A percentile compares a stretch with the other conserved stretches of the same genome.
phyloP scores from a whole-genome alignment of 2,329 filamentous ascomycete genomes.

The Stachybotrys echinatus region DNA sequence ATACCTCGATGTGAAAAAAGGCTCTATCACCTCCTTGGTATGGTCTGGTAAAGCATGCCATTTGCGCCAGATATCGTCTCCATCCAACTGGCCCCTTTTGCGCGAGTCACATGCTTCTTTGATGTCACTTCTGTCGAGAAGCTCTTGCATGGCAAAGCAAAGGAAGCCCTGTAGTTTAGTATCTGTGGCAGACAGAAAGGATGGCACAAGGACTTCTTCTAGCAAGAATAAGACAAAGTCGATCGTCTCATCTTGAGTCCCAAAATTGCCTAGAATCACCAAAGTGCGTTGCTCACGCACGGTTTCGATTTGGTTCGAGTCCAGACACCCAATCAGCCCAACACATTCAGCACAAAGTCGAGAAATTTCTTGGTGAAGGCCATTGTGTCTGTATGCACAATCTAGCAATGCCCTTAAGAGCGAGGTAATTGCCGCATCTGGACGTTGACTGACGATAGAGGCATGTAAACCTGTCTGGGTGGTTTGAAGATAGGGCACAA shows the following conservation, averaged over 20 bases:
- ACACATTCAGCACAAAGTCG: conserved; percentile 75
- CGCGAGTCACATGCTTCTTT: conserved; percentile 46
- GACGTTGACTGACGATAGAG: conserved; percentile 76
- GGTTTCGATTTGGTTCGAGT: conserved; percentile 82
- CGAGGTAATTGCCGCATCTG: conserved; percentile 65
- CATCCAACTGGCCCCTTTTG: conserved; percentile 35
- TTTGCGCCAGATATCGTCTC: conserved; percentile 60
- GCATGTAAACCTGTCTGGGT: conserved; percentile 77
- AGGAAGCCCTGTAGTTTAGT: conserved; percentile 84
- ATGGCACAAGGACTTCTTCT: conserved; percentile 81
- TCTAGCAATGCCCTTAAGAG: conserved; percentile 78
- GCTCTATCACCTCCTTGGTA: conserved; percentile 75
- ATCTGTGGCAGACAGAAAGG: conserved; percentile 87
- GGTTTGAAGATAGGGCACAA: conserved; percentile 64
- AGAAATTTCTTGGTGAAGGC: conserved; percentile 60
- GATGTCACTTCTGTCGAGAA: conserved; percentile 74
- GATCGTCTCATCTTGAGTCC: conserved; percentile 68
- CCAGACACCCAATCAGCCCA: conserved; percentile 84
- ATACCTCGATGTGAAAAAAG: conserved; percentile 83
- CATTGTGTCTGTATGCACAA: conserved; percentile 75
- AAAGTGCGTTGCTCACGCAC: conserved; percentile 76
- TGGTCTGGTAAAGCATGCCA: conserved; percentile 76
- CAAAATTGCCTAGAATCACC: conserved; percentile 83
- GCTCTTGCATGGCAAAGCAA: conserved; percentile 90
- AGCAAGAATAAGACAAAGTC: conserved; percentile 84